Base-by-base conservation (phyloP, 257 asterid species). In the Lycium barbarum region DNA sequence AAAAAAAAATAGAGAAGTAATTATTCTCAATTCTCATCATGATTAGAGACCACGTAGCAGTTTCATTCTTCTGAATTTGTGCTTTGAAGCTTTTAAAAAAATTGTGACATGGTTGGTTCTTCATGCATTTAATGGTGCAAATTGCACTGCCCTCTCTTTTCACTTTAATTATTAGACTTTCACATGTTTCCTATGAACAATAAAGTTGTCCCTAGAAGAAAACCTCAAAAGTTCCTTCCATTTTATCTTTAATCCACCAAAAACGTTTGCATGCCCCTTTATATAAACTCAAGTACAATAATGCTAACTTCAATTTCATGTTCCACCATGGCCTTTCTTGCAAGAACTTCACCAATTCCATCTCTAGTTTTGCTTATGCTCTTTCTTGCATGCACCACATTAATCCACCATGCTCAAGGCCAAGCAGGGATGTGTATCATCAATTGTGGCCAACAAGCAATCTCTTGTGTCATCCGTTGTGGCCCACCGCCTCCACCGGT, bases 141-240 rank as follows among this genome's bases (percentile, higher is more conserved):
- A 49, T 55, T 13, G 61, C 18, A 55, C 0, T 22, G 81, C 81
- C 81, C 12, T 12, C 15, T 74, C 20, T 22, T 22, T 74, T 22
- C 62, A 74, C 81, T 74, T 49, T 49, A 49, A 22, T 12, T 11
- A 22, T 1, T 22, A 13, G 45, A 22, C 81, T 22, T 40, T 74
- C 81, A 74, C 81, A 74, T 74, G 81, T 74, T 74, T 51, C 59
- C 22, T 74, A 49, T 74, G 81, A 74, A 74, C 7, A 74, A 49
- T 73, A 73, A 73, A 47, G n/a, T 73, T 73, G 0, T 12, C 3
- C 43, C 33, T 5, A 74, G 9, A 55, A 71, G 2, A 40, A 70
- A 72, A 0, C 2, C 80, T 4, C 1, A 20, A 74, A 74, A 74
- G 14, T 49, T 49, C 61, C 81, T 49, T 49, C 13, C 22, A 1